phyloP scores from a whole-genome alignment of 2,329 filamentous ascomycete species.

The Periglandula ipomoeae region DNA sequence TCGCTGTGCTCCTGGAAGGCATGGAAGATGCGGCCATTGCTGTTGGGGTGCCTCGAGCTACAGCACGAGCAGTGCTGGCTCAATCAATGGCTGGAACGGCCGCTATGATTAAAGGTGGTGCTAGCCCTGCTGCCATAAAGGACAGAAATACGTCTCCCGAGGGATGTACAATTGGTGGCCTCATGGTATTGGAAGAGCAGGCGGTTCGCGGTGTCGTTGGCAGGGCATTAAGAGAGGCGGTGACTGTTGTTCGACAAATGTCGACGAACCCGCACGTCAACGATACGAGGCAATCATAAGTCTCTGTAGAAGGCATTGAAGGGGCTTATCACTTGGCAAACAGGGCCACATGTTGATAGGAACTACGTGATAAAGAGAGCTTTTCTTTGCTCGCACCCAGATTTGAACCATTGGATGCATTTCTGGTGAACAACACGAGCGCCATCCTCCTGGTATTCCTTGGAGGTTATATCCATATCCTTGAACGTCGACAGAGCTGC shows the following conservation, averaged over 20 bases:
- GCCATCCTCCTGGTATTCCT: constrained; percentile 99
- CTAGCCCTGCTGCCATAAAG: constrained; percentile 47
- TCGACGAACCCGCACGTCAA: constrained; percentile 29
- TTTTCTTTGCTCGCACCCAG: no score
- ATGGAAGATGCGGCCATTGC: constrained; percentile 51
- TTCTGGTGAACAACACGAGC: constrained; percentile 99
- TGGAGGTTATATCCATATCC: constrained; percentile 99
- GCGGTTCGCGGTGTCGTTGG: constrained; percentile 36
- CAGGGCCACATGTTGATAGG: no score
- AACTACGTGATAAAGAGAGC: no score
- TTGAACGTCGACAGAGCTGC: constrained; percentile 99
- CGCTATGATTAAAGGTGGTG: constrained; percentile 39
- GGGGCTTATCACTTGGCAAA: no score
- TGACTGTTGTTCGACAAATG: constrained; percentile 35
- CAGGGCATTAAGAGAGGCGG: constrained; percentile 35
- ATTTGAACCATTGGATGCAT: no score
- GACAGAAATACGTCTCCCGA: constrained; percentile 52
- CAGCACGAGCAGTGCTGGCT: constrained; percentile 49
- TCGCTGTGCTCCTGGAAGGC: constrained; percentile 47
- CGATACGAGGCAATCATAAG: no score
- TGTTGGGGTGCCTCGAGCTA: constrained; percentile 46
- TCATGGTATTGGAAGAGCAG: constrained; percentile 51
- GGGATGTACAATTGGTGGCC: constrained; percentile 50
- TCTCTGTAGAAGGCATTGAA: no score
- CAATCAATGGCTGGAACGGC: constrained; percentile 51